Percentiles rank a stretch among this genome's conserved stretches.
phyloP scores from a whole-genome alignment of 2,329 filamentous ascomycete genomes.

The Geoglossum cookeanum region DNA sequence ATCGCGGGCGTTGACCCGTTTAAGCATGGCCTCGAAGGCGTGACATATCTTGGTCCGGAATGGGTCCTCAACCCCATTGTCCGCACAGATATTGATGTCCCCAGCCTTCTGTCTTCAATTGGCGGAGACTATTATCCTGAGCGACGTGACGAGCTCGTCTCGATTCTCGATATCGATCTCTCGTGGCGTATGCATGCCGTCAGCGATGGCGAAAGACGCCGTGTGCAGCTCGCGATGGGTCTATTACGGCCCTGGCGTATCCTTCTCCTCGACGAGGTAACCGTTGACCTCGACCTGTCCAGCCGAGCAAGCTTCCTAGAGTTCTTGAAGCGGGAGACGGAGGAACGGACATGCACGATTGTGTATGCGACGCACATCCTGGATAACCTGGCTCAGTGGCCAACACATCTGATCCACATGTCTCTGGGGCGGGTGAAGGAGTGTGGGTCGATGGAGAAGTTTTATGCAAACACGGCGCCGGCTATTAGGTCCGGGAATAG shows the following conservation, averaged over 20 bases:
- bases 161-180: slow-evolving; percentile 79
- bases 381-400: slow-evolving; percentile 88
- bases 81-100: slow-evolving; percentile 81
- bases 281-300: slow-evolving; percentile 83
- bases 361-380: slow-evolving; percentile 96
- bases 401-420: slow-evolving; percentile 92
- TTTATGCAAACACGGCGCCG: slow-evolving; percentile 31
- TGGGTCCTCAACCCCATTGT: slow-evolving; percentile 98
- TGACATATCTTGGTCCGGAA: slow-evolving; percentile 92
- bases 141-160: slow-evolving; percentile 69
- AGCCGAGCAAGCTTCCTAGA: slow-evolving; percentile 65
- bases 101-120: slow-evolving; percentile 64
- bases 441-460: slow-evolving; percentile 56
- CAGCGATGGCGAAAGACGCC: slow-evolving; percentile 72
- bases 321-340: slow-evolving; percentile 77
- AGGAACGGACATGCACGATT: slow-evolving; percentile 64
- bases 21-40: slow-evolving; percentile 71
- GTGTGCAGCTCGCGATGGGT: slow-evolving; percentile 94
- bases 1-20: slow-evolving; percentile 83
- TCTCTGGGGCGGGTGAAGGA: slow-evolving; percentile 72
- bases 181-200: slow-evolving; percentile 93
- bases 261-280: slow-evolving; percentile 85
- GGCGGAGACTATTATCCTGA: slow-evolving; percentile 69
- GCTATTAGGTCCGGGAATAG: slow-evolving; percentile 46
- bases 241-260: slow-evolving; percentile 81